A percentile compares a stretch with the other conserved stretches of the same genome.
phyloP scores from a whole-genome alignment of 495 filamentous ascomycete genomes.

The Bombardia bombarda region DNA sequence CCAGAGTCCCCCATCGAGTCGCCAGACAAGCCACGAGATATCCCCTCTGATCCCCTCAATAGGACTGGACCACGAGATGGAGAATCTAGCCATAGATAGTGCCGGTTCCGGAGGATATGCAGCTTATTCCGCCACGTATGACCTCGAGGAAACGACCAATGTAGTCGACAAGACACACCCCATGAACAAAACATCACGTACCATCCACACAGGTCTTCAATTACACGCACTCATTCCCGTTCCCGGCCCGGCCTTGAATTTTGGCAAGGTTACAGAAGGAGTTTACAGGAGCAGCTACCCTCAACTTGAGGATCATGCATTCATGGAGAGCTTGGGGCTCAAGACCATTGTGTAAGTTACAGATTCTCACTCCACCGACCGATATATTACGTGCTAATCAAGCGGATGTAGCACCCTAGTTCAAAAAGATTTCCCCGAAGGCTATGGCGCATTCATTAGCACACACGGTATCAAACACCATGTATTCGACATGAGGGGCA shows the following conservation, averaged over 20 bases:
- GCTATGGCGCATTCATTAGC: constrained; percentile 52
- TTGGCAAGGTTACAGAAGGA: no score
- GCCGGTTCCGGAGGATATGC: no score
- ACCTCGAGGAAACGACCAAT: no score
- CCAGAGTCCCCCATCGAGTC: constrained; percentile 11
- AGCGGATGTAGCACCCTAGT: constrained; percentile 77
- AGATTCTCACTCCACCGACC: background rate
- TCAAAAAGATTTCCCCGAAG: constrained; percentile 49
- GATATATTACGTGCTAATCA: no score
- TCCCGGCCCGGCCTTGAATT: no score
- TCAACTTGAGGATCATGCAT: constrained; percentile 51
- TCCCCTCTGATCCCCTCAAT: constrained; percentile 6
- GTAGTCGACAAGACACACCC: no score
- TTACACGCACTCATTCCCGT: no score
- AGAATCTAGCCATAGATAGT: background rate
- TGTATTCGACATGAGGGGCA: constrained; percentile 64
- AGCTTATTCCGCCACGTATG: no score
- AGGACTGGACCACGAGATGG: background rate
- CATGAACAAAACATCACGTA: no score
- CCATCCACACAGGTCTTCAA: no score
- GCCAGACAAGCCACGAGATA: constrained; percentile 9
- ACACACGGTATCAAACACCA: constrained; percentile 56
- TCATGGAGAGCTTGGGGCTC: constrained; percentile 54
- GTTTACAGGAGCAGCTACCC: constrained; percentile 78
- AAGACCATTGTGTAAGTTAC: constrained; percentile 65